A percentile compares a stretch with the other conserved stretches of the same genome.
Evolutionary conservation across 2,329 filamentous ascomycete species (phyloP).

Genomic region (Ampelomyces quisqualis): DNA sequence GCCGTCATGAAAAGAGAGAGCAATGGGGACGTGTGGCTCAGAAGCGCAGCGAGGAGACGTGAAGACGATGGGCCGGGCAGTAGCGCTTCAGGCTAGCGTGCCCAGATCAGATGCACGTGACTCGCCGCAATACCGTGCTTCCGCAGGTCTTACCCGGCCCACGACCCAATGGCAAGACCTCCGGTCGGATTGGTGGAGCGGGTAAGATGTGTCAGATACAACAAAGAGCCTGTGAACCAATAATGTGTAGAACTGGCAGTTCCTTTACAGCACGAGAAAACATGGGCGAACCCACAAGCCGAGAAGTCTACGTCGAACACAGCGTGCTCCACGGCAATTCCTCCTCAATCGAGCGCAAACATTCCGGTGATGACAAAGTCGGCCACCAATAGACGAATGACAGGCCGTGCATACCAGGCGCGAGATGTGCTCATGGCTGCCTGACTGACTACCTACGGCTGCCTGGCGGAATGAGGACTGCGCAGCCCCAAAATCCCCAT

Average conservation of each 20-base stretch:
- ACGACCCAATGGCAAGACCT: no score
- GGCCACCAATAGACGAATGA: slow-evolving; percentile 16
- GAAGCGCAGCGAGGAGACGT: slow-evolving; percentile 15
- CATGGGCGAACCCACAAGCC: no score
- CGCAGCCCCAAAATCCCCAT: slow-evolving; percentile 17
- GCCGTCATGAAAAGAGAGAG: slow-evolving; percentile 33
- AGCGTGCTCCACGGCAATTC: slow-evolving; percentile 13
- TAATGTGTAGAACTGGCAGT: no score
- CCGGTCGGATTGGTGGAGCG: no score
- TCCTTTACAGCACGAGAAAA: no score
- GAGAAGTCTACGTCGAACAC: no score
- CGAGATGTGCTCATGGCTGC: slow-evolving; percentile 11
- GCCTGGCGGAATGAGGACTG: slow-evolving; percentile 25
- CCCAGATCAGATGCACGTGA: slow-evolving; percentile 1
- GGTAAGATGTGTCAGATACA: no score
- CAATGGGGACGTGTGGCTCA: slow-evolving; percentile 21
- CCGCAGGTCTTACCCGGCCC: no score
- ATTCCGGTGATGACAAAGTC: slow-evolving; percentile 14
- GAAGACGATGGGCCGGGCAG: slow-evolving; percentile 3
- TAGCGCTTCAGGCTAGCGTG: neutral
- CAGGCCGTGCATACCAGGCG: slow-evolving; percentile 2
- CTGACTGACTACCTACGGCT: slow-evolving; percentile 36
- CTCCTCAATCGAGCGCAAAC: slow-evolving; percentile 3
- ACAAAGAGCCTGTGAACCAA: no score
- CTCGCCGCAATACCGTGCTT: no score